Conservation (phyloP, 2,329 filamentous ascomycete species). For the Stemphylium beticola region DNA sequence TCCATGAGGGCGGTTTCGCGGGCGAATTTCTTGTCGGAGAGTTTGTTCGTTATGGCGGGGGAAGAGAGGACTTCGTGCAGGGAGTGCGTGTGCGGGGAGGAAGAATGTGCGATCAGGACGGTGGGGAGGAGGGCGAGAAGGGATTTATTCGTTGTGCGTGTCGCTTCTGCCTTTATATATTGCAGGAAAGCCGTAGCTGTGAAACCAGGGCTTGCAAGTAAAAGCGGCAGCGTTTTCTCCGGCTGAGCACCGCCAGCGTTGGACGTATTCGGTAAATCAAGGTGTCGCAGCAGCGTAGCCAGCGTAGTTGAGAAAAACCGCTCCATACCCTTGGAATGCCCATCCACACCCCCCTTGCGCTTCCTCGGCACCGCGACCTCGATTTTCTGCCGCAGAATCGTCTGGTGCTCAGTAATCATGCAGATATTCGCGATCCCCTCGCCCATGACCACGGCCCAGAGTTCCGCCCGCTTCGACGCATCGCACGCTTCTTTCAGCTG, state of each 20-base stretch:
- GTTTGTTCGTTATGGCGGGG: constrained; percentile 74
- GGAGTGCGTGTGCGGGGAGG: constrained; percentile 84
- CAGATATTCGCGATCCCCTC: constrained; percentile 85
- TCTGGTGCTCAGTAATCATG: constrained; percentile 80
- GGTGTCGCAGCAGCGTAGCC: constrained; percentile 74
- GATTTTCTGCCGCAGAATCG: constrained; percentile 73
- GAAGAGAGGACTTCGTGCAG: constrained; percentile 87
- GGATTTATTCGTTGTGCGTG: constrained; percentile 73
- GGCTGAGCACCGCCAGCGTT: constrained; percentile 27
- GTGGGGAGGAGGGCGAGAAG: constrained; percentile 68
- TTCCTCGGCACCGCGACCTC: constrained; percentile 73
- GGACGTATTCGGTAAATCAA: constrained; percentile 68
- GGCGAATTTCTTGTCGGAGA: constrained; percentile 87
- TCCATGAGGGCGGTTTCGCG: constrained; percentile 86
- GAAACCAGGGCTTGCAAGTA: constrained; percentile 90
- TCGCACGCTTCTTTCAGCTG: constrained; percentile 80
- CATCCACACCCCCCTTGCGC: constrained; percentile 64
- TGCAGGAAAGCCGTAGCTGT: constrained; percentile 80
- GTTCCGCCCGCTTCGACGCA: constrained; percentile 77
- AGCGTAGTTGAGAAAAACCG: constrained; percentile 81
- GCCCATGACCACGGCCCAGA: constrained; percentile 92
- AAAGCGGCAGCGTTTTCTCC: constrained; percentile 62
- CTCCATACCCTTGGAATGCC: constrained; percentile 73
- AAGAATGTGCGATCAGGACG: constrained; percentile 78
- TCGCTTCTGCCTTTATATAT: constrained; percentile 68